phyloP scores from a whole-genome alignment of 1,139 yeast species.

The Diutina pseudorugosa region DNA sequence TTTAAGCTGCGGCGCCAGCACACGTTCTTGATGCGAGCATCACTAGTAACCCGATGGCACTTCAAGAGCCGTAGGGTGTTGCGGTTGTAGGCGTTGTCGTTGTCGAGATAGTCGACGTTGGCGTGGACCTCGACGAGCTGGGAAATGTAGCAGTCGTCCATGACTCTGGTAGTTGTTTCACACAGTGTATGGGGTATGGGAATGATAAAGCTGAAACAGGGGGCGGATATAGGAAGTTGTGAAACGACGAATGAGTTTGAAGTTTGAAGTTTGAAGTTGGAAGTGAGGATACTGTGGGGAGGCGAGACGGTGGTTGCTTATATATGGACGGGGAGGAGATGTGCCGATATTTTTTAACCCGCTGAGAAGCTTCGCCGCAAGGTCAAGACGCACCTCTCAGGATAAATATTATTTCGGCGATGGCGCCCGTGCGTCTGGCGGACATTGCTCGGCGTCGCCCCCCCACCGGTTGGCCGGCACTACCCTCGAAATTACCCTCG shows the following conservation, averaged over 20 bases:
- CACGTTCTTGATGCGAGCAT: conserved; percentile 22
- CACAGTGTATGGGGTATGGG: background rate
- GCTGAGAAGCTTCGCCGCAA: conserved; percentile 3
- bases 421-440: too few relatives aligned
- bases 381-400: background rate
- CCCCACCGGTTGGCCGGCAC: too few relatives aligned
- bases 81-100: conserved; percentile 11
- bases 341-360: background rate
- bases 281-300: background rate
- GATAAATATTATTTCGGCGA: background rate
- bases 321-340: background rate
- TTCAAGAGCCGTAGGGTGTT: background rate
- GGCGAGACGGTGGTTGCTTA: background rate
- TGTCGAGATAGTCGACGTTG: conserved; percentile 25
- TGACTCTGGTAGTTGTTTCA: background rate
- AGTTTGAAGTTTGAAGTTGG: too few relatives aligned
- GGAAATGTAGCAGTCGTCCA: conserved; percentile 8
- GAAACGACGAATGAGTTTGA: too few relatives aligned
- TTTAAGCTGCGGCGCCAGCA: conserved; percentile 33
- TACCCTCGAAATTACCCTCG: background rate
- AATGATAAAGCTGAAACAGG: too few relatives aligned
- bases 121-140: conserved; percentile 12
- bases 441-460: background rate
- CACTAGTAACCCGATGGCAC: conserved; percentile 10
- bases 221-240: too few relatives aligned